Base-by-base conservation (phyloP, 116 monocot species). In the Iris pallida region DNA sequence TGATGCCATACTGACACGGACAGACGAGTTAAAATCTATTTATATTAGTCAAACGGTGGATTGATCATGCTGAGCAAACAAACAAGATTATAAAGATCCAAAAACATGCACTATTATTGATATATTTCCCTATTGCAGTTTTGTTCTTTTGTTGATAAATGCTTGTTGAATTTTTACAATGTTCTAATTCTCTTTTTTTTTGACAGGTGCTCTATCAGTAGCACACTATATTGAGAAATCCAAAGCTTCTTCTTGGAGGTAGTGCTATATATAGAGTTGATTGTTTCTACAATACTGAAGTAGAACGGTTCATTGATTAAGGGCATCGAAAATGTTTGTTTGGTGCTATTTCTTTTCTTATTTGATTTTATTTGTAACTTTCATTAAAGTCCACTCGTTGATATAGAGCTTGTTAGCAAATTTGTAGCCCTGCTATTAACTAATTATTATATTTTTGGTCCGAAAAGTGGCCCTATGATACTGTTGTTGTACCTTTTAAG, bases 111-210 rank as follows among this genome's bases (percentile, higher is more conserved):
- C 91, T 49, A 81, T 95, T 78, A 76, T 95, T 30, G 91, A 76
- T 91, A 95, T 67, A n/a, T n/a, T n/a, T n/a, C n/a, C n/a, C n/a
- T n/a, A n/a, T 70, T 95, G 59, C 95, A 95, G 91, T 91, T 95
- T 77, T 54, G 45, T 13, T 53, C 43, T 47, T 56, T 16, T 73
- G 8, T 10, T 63, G 9, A 12, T 8, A 46, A 8, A 13, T 66
- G 3, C 66, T 53, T 8, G 1, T 55, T 41, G 30, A 8, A 20
- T 19, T 41, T 60, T 19, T 18, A 20, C 5, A 5, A 56, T 56
- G 9, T 48, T 48, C 47, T 9, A 48, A 9, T 6, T 6, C 47
- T 6, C 47, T 10, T 69, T 57, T 55, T 16, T 10, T 47, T 72
- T 47, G 17, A 46, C 69, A 91, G 95, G 91, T 77, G 91, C 91